Base-by-base conservation (phyloP, 164 flowering plant genomes). In the Sedum album region DNA sequence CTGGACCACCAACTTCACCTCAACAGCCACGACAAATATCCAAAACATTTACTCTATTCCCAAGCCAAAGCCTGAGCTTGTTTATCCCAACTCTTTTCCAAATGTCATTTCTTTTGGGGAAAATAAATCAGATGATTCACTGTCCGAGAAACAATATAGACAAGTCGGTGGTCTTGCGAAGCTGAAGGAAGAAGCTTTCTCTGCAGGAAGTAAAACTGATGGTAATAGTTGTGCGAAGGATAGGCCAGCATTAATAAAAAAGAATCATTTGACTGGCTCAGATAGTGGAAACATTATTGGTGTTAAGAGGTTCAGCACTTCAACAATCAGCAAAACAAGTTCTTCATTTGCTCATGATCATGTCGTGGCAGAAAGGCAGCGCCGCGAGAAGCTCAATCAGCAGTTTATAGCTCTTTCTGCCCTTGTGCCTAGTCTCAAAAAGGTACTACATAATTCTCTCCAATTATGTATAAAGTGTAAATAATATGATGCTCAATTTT, bases 381-480 rank as follows among this genome's bases (percentile, higher is more conserved):
- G 86, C 8, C 71, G 86, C 25, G 86, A 83, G 44, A 75, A 79
- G 72, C 79, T 82, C 60, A 78, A 71, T 71, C 78, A 82, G 74
- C 65, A 74, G 0, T 79, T 82, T 38, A 78, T 83, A 15, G 78
- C 84, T 68, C 82, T 83, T 36, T 79, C 86, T 0, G 80, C 84
- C 38, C 31, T 83, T 68, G 75, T 83, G 26, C 86, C 86, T 15
- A 84, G 80, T 66, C 78, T 83, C 1, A 83, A 81, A 69, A 83
- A 82, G 85, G 82, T 78, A 72, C 41, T 17, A 18, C 11, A 13
- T 20, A 2, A 65, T 35, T 10, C 21, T 13, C 0, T 17, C 17
- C 6, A 65, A 7, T 11, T 66, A 20, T 6, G 23, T 5, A 18
- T 41, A 41, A 7, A 9, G n/a, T n/a, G n/a, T n/a, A 41, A 11